A percentile compares a stretch with the other conserved stretches of the same genome.
phyloP scores from a whole-genome alignment of 495 filamentous ascomycete genomes.

The Aspergillus coremiiformis region DNA sequence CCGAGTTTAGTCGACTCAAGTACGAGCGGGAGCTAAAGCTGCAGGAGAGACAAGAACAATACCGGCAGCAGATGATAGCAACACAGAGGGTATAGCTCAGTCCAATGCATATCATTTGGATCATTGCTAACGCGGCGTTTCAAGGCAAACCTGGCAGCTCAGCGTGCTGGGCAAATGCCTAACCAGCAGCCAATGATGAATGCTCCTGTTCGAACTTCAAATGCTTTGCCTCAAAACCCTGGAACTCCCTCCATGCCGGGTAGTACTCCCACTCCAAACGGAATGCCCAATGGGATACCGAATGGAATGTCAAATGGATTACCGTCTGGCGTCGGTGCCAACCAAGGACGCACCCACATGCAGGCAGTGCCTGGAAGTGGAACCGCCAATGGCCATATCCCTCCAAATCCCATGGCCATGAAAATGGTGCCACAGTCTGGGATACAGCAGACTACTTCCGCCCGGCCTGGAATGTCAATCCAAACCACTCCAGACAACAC shows the following conservation, averaged over 20 bases:
- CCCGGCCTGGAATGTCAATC: constrained; percentile 53
- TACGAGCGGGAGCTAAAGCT: constrained; percentile 75
- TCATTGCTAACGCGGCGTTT: constrained; percentile 11
- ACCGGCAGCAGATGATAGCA: constrained; percentile 56
- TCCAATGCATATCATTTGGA: neutral
- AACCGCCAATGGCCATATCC: constrained; percentile 42
- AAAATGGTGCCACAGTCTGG: constrained; percentile 64
- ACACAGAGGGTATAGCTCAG: constrained; percentile 48
- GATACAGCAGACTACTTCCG: constrained; percentile 54
- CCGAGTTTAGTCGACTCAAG: constrained; percentile 82
- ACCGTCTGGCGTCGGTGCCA: constrained; percentile 28
- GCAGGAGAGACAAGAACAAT: constrained; percentile 62
- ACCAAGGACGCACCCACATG: constrained; percentile 35
- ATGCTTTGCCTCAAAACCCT: constrained; percentile 34
- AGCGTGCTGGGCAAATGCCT: constrained; percentile 38
- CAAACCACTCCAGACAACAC: constrained; percentile 46
- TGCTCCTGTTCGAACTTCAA: constrained; percentile 30
- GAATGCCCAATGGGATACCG: constrained; percentile 31
- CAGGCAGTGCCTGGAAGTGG: constrained; percentile 33
- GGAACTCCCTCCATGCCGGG: constrained; percentile 25
- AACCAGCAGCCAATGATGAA: constrained; percentile 39
- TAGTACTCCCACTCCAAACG: constrained; percentile 27
- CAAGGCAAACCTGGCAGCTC: constrained; percentile 35
- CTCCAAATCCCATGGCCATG: constrained; percentile 50
- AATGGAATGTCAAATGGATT: constrained; percentile 37